Evolutionary conservation across 768 basidiomycete genomes (phyloP).

Genomic region (Suillus alpinus): DNA sequence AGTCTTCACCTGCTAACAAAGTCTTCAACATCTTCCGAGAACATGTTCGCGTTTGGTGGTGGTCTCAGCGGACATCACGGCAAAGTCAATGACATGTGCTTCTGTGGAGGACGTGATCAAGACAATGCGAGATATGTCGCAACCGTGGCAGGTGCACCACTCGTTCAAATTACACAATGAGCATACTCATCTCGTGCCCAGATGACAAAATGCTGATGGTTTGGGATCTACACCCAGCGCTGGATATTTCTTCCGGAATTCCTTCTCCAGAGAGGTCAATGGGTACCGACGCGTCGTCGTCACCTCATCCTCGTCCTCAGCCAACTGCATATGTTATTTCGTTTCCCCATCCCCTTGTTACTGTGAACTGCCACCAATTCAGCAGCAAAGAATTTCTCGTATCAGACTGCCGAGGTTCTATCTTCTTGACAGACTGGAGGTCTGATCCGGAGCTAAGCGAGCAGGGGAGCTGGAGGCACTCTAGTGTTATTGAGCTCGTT

Average conservation of each 20-base stretch:
- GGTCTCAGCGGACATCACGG: conserved; percentile 81
- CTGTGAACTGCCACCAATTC: conserved; percentile 67
- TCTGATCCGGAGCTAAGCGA: conserved; percentile 58
- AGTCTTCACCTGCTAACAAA: conserved; percentile 70
- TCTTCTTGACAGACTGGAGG: conserved; percentile 83
- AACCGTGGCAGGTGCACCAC: conserved; percentile 65
- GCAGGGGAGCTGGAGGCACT: conserved; percentile 56
- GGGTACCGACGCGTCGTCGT: conserved; percentile 27
- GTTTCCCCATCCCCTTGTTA: conserved; percentile 68
- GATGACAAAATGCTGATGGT: conserved; percentile 86
- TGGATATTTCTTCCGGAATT: conserved; percentile 40
- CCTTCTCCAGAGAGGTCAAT: conserved; percentile 32
- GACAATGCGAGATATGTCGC: conserved; percentile 74
- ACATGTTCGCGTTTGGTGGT: conserved; percentile 70
- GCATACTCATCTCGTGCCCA: conserved; percentile 21
- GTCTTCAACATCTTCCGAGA: conserved; percentile 43
- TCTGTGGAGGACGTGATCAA: conserved; percentile 70
- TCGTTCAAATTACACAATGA: background rate
- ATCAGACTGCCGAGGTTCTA: conserved; percentile 68
- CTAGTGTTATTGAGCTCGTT: conserved; percentile 65
- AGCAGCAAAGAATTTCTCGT: conserved; percentile 80
- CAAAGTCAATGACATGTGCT: conserved; percentile 73
- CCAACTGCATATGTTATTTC: conserved; percentile 76
- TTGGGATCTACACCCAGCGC: conserved; percentile 73
- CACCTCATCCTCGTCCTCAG: conserved; percentile 46